Evolutionary conservation across 495 filamentous ascomycete genomes (phyloP).

Genomic region (Saxophila tyrrhenica): DNA sequence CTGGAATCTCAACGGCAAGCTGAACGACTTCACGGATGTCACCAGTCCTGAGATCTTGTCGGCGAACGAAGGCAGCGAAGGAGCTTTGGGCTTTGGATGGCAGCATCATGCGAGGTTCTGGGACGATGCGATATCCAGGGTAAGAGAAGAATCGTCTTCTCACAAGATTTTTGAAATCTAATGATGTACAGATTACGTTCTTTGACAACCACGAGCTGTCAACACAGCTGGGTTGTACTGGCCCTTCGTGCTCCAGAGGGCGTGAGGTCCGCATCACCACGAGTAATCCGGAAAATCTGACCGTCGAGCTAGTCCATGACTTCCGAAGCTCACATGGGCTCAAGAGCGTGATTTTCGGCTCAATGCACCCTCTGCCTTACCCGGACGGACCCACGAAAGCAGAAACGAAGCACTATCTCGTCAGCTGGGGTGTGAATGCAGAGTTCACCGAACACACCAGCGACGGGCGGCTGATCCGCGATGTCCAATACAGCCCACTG

Average conservation of each 20-base stretch:
- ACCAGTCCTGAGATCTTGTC: not conserved
- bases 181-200: constrained; percentile 15
- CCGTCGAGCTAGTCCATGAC: constrained; percentile 1
- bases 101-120: constrained; percentile 21
- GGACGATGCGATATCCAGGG: not conserved
- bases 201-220: constrained; percentile 19
- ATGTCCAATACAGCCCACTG: constrained; percentile 11
- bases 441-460: constrained; percentile 7
- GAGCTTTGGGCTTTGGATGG: constrained; percentile 16
- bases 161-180: too few species aligned
- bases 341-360: not conserved
- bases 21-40: constrained; percentile 14
- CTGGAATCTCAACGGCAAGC: constrained; percentile 21
- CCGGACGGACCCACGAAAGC: not conserved
- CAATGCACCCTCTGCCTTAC: not conserved
- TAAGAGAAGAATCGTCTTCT: too few species aligned
- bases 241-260: not conserved
- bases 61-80: not conserved
- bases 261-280: not conserved
- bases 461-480: constrained; percentile 12
- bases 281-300: constrained; percentile 4
- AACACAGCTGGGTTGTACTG: not conserved
- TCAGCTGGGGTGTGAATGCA: constrained; percentile 10
- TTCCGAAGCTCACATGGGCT: not conserved
- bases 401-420: not conserved